These are phyloP conservation scores for Syzygium aqueum DNA, from an alignment of 345 rosid species.

Conservation along the genomic window DNA sequence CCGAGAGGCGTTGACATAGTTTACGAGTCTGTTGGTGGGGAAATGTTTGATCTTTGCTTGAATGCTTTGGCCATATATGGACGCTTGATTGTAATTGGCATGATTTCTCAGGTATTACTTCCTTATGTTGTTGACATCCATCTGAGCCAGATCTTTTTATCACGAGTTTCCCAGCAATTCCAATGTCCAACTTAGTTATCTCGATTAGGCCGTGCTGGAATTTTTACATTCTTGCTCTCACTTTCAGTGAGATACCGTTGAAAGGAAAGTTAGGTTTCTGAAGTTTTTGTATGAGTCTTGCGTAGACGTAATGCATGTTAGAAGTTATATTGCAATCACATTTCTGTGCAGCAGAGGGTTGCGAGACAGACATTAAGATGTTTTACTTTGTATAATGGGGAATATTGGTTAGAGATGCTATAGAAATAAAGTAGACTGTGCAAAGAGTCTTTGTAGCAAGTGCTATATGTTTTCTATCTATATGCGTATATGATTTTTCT, in stretches of 20 bases:
- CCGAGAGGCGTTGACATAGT: conserved; percentile 78
- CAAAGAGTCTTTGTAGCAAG: neutral
- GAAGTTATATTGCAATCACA: neutral
- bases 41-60: conserved; percentile 79
- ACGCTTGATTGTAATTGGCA: conserved; percentile 80
- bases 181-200: neutral
- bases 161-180: neutral
- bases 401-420: neutral
- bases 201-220: neutral
- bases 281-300: neutral
- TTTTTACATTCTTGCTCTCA: neutral
- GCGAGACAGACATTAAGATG: neutral
- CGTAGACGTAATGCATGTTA: neutral
- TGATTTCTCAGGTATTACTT: conserved; percentile 85
- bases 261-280: neutral
- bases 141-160: neutral
- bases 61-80: conserved; percentile 83
- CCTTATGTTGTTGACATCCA: neutral
- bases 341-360: neutral
- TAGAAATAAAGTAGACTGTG: neutral
- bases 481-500: neutral
- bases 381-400: neutral
- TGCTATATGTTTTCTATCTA: neutral
- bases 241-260: neutral
- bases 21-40: conserved; percentile 96